phyloP scores from a whole-genome alignment of 768 basidiomycete genomes.

The Russula sp. region DNA sequence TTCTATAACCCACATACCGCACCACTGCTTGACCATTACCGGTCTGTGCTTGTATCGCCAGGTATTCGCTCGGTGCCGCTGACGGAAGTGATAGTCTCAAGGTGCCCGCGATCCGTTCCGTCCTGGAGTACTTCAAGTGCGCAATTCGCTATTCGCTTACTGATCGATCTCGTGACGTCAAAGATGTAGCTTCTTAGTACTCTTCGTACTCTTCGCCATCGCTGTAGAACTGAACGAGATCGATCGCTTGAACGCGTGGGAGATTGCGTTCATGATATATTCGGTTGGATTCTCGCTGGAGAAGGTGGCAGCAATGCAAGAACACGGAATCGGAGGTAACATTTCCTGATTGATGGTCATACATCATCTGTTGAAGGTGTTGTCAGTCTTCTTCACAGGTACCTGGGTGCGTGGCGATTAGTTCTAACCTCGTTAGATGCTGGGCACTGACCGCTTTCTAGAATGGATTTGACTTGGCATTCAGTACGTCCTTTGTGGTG shows the following conservation, averaged over 20 bases:
- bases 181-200: slow-evolving; percentile 59
- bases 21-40: slow-evolving; percentile 91
- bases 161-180: slow-evolving; percentile 5
- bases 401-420: slow-evolving; percentile 55
- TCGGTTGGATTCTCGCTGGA: slow-evolving; percentile 83
- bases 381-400: slow-evolving; percentile 71
- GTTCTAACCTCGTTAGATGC: not conserved
- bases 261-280: slow-evolving; percentile 73
- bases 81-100: slow-evolving; percentile 53
- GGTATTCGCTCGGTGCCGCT: slow-evolving; percentile 1
- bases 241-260: slow-evolving; percentile 56
- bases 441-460: slow-evolving; percentile 28
- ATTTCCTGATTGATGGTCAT: not conserved
- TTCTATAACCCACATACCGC: slow-evolving; percentile 94
- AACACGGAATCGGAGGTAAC: slow-evolving; percentile 84
- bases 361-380: not conserved
- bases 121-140: slow-evolving; percentile 85
- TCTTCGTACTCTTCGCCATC: slow-evolving; percentile 73
- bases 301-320: slow-evolving; percentile 91
- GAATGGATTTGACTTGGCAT: slow-evolving; percentile 93
- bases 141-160: slow-evolving; percentile 13
- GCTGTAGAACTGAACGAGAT: slow-evolving; percentile 70
- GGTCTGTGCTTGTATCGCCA: slow-evolving; percentile 38
- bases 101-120: slow-evolving; percentile 86
- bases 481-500: slow-evolving; percentile 44